Evolutionary conservation across 169 alveolate species (phyloP), one percentile per base, ranked within the genome.

Genomic region (Plasmodium billcollinsi): DNA sequence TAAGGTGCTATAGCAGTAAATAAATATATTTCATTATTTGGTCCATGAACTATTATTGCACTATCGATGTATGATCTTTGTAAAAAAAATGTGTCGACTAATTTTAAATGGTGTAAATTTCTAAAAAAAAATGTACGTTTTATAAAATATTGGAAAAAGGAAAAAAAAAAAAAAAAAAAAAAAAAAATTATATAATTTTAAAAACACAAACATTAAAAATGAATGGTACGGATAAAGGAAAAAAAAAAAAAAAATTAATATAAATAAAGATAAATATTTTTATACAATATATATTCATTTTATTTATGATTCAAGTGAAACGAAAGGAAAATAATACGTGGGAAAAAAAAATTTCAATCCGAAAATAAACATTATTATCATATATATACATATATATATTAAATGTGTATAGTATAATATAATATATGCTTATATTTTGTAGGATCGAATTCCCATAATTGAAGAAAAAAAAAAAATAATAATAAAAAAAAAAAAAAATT

Each of bases 11-110:
- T 54, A 15, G 92, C 58, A 15, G 92, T 73, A 73, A 86, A 86
- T 18, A 86, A 66, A 73, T 86, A 86, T 61, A 86, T 86, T 73
- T 86, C 92, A 47, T 86, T 70, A 54, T 86, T 86, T 7, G 86
- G 92, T 15, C 92, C 92, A 18, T 86, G 88, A n/a, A 86, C 92
- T 50, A 86, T 86, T 18, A 86, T 86, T 14, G 92, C 92, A 66
- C 92, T 61, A 61, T 86, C 92, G 62, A 86, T 86, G 45, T 72
- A 86, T 20, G 86, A 70, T 49, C 88, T 71, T 86, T 86, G 92
- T 39, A 86, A 63, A 47, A n/a, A 62, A 61, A 71, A 86, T 63
- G 88, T 72, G 66, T 86, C 92, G 18, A 86, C 92, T 86, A 86
- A 49, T 86, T 86, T 86, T 67, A 86, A 86, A 49, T 86, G 71